Conservation (phyloP, 345 rosid species). For the Eutrema japonicum region DNA sequence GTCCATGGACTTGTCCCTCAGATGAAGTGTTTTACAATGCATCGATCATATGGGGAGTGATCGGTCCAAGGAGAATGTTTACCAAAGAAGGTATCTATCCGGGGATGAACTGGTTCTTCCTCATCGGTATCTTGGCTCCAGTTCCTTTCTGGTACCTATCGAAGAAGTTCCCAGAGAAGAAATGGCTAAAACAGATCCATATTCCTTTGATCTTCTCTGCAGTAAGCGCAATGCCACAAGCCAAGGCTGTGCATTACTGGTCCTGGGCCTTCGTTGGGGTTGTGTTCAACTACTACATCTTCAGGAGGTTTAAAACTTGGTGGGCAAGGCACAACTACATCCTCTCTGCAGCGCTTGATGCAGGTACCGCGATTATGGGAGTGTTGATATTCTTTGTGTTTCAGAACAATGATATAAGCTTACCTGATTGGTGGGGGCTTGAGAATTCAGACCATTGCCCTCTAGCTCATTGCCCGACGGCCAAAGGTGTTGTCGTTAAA, state of each 20-base stretch:
- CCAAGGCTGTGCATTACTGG: slow-evolving; percentile 64
- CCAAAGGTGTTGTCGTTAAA: slow-evolving; percentile 53
- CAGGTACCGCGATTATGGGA: slow-evolving; percentile 77
- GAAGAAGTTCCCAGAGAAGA: slow-evolving; percentile 64
- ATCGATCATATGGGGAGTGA: slow-evolving; percentile 89
- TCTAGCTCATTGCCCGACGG: slow-evolving; percentile 67
- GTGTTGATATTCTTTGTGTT: slow-evolving; percentile 60
- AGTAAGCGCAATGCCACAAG: slow-evolving; percentile 57
- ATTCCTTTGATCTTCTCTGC: slow-evolving; percentile 65
- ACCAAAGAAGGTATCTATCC: slow-evolving; percentile 62
- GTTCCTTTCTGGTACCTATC: slow-evolving; percentile 67
- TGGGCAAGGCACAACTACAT: slow-evolving; percentile 79
- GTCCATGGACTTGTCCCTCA: slow-evolving; percentile 85
- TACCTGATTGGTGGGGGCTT: slow-evolving; percentile 82
- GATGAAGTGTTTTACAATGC: slow-evolving; percentile 80
- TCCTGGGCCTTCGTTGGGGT: slow-evolving; percentile 69
- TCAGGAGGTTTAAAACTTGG: slow-evolving; percentile 63
- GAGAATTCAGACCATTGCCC: slow-evolving; percentile 58
- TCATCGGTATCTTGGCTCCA: slow-evolving; percentile 77
- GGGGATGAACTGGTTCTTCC: slow-evolving; percentile 77
- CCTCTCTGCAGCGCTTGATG: slow-evolving; percentile 79
- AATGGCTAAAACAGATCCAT: slow-evolving; percentile 61
- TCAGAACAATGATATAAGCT: slow-evolving; percentile 56
- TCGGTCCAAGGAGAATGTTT: slow-evolving; percentile 80
- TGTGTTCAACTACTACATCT: slow-evolving; percentile 68